These are phyloP conservation scores for Emydomyces testavorans DNA, from an alignment of 2,329 filamentous ascomycete genomes.

Conservation along the genomic window DNA sequence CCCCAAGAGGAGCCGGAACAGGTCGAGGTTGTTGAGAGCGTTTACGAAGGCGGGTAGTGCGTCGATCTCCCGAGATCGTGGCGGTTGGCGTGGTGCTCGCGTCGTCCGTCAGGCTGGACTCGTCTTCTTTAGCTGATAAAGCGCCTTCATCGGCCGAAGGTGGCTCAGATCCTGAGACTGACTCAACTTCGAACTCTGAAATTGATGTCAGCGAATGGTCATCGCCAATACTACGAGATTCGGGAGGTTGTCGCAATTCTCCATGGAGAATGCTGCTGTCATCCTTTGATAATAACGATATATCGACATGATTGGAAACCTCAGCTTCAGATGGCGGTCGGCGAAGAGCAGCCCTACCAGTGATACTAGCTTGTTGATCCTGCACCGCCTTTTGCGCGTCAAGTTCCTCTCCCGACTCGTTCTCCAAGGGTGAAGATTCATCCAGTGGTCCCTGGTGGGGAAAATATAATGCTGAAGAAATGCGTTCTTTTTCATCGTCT, in stretches of 20 bases:
- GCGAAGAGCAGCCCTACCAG: slow-evolving; percentile 6
- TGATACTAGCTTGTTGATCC: slow-evolving; percentile 12
- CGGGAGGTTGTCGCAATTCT: slow-evolving; percentile 38
- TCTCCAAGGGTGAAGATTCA: slow-evolving; percentile 20
- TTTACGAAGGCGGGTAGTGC: slow-evolving; percentile 22
- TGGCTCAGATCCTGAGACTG: slow-evolving; percentile 37
- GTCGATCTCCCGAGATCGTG: slow-evolving; percentile 25
- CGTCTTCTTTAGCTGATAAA: slow-evolving; percentile 38
- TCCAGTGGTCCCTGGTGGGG: slow-evolving; percentile 46
- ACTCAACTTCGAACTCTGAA: slow-evolving; percentile 30
- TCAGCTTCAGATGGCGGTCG: background rate
- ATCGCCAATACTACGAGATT: slow-evolving; percentile 23
- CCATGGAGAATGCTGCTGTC: slow-evolving; percentile 51
- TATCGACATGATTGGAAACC: slow-evolving; percentile 45
- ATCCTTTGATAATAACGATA: slow-evolving; percentile 49
- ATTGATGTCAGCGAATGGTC: slow-evolving; percentile 28
- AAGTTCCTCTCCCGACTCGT: slow-evolving; percentile 3
- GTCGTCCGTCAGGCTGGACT: slow-evolving; percentile 46
- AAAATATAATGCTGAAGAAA: slow-evolving; percentile 53
- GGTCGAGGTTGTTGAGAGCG: slow-evolving; percentile 22
- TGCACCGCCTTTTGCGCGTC: slow-evolving; percentile 4
- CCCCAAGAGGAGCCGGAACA: slow-evolving; percentile 55
- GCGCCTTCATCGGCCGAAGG: slow-evolving; percentile 34
- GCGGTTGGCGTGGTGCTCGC: slow-evolving; percentile 40
- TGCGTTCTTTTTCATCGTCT: slow-evolving; percentile 51